phyloP scores from a whole-genome alignment of 116 monocot species.

The Papilionanthe hybrid region DNA sequence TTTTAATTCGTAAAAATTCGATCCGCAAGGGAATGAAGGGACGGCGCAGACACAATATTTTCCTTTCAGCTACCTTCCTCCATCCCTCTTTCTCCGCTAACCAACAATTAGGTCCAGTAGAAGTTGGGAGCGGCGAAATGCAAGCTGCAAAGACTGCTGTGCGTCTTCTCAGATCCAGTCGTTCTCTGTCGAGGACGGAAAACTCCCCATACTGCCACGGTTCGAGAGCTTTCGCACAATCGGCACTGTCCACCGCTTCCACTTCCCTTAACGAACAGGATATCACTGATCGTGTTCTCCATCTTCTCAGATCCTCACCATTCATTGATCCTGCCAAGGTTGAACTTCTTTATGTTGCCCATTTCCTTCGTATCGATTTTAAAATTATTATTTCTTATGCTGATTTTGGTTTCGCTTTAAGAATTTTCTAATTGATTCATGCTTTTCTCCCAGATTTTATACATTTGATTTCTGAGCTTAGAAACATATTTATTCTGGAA shows the following conservation, averaged over 20 bases:
- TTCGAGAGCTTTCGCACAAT: neutral
- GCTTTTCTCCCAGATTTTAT: too few relatives aligned
- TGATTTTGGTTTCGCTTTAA: too few relatives aligned
- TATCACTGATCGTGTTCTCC: constrained; percentile 10
- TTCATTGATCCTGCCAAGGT: constrained; percentile 11
- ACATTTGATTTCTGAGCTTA: too few relatives aligned
- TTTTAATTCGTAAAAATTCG: too few relatives aligned
- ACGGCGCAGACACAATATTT: too few relatives aligned
- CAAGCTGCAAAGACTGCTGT: neutral
- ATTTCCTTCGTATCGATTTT: neutral
- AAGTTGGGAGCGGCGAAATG: neutral
- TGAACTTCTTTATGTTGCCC: neutral
- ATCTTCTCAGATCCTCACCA: constrained; percentile 8
- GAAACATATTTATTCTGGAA: too few relatives aligned
- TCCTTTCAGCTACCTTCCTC: too few relatives aligned
- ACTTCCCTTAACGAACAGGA: constrained; percentile 4
- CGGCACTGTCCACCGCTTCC: neutral
- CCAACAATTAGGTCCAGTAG: too few relatives aligned
- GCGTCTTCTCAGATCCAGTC: neutral
- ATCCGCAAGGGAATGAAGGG: too few relatives aligned
- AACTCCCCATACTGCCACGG: neutral
- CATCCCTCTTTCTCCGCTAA: too few relatives aligned
- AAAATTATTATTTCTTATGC: too few relatives aligned
- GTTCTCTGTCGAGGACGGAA: neutral
- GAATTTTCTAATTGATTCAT: too few relatives aligned